phyloP scores from a whole-genome alignment of 1,284 basidiomycete genomes.

The Fomitopsis pinicola region DNA sequence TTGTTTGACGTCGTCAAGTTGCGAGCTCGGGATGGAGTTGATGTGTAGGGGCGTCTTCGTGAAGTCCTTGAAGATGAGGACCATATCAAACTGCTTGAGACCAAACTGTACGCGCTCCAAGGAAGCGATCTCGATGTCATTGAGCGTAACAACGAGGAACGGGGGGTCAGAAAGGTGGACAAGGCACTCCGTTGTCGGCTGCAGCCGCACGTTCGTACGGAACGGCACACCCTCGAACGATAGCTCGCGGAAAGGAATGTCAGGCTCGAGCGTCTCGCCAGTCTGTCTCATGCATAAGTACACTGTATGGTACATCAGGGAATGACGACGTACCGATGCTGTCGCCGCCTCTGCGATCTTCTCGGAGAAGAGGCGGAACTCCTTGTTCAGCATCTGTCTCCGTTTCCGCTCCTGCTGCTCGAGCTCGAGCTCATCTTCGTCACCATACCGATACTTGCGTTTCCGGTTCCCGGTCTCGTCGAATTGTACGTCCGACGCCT shows the following conservation, averaged over 20 bases:
- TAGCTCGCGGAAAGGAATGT: constrained; percentile 96
- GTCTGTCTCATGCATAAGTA: constrained; percentile 35
- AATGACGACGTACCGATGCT: constrained; percentile 47
- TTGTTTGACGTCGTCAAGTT: constrained; percentile 94
- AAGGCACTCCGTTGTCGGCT: constrained; percentile 96
- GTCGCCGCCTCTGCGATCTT: constrained; percentile 87
- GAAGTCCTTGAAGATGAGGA: constrained; percentile 96
- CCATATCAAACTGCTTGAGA: constrained; percentile 96
- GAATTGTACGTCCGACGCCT: constrained; percentile 97
- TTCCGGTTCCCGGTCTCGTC: constrained; percentile 99
- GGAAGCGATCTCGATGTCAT: constrained; percentile 95
- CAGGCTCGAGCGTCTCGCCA: constrained; percentile 87
- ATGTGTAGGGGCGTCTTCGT: constrained; percentile 89
- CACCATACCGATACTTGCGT: constrained; percentile 94
- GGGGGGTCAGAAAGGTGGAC: constrained; percentile 95
- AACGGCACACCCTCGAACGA: constrained; percentile 98
- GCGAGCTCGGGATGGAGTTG: constrained; percentile 89
- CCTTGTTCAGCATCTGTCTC: constrained; percentile 87
- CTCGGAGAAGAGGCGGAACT: constrained; percentile 93
- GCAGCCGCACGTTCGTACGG: constrained; percentile 90
- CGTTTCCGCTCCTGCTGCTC: constrained; percentile 96
- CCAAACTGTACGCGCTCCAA: constrained; percentile 97
- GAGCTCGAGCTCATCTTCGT: constrained; percentile 99
- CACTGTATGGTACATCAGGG: not conserved
- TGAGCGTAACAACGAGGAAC: constrained; percentile 92